phyloP scores from a whole-genome alignment of 106 monocot species.

The Gastrodia elata region DNA sequence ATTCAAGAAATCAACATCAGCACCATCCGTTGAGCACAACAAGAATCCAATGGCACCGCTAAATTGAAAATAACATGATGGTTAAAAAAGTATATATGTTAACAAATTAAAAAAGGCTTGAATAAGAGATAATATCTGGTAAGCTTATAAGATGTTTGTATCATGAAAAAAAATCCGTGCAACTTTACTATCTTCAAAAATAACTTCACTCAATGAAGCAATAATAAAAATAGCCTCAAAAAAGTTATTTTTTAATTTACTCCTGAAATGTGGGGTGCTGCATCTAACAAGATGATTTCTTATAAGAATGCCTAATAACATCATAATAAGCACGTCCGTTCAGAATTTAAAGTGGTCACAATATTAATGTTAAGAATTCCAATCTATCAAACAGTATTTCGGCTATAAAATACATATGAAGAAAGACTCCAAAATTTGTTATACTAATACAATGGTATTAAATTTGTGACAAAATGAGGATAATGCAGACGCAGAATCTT shows the following conservation, averaged over 20 bases:
- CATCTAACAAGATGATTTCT: not conserved
- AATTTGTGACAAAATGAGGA: not conserved
- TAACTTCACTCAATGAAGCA: not conserved
- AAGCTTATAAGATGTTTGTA: not conserved
- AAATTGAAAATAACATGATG: slow-evolving; percentile 9
- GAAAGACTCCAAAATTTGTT: not conserved
- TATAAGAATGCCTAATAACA: not conserved
- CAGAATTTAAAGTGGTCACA: not conserved
- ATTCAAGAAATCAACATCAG: slow-evolving; percentile 55
- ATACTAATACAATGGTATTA: not conserved
- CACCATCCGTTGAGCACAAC: slow-evolving; percentile 70
- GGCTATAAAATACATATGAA: not conserved
- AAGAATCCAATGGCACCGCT: slow-evolving; percentile 86
- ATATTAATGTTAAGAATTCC: not conserved
- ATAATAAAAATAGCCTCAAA: not conserved
- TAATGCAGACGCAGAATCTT: not conserved
- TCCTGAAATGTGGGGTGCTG: not conserved
- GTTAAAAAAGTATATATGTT: not conserved
- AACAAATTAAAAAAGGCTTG: not conserved
- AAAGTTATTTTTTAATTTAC: not conserved
- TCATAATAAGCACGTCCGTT: not conserved
- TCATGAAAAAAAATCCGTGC: not conserved
- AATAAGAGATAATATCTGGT: not conserved
- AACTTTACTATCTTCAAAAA: not conserved
- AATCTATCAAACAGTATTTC: not conserved